A percentile compares a stretch with the other conserved stretches of the same genome.
Evolutionary conservation across 108 stramenopile species (phyloP).

Genomic region (Cyclotella cryptica): DNA sequence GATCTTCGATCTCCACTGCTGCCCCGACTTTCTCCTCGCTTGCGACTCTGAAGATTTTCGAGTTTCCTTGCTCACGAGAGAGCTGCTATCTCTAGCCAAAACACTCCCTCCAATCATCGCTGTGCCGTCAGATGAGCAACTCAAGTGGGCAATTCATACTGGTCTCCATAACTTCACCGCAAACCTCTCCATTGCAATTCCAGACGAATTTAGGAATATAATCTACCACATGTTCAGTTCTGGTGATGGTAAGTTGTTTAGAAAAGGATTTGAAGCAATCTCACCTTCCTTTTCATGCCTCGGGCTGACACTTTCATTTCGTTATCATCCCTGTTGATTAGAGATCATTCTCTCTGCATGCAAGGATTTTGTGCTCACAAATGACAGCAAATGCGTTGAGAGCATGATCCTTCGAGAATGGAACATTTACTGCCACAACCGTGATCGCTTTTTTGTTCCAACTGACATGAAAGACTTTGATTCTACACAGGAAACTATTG

Average conservation of each 20-base stretch:
- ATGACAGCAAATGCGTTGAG: slow-evolving; percentile 27
- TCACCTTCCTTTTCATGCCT: no score
- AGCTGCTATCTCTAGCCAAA: slow-evolving; percentile 28
- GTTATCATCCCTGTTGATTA: not conserved
- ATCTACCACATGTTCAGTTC: slow-evolving; percentile 52
- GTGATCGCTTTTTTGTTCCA: not conserved
- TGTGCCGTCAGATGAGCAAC: slow-evolving; percentile 19
- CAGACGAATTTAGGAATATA: slow-evolving; percentile 44
- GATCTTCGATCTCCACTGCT: slow-evolving; percentile 40
- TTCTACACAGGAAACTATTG: not conserved
- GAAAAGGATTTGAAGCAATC: not conserved
- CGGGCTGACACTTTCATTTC: no score
- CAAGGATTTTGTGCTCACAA: slow-evolving; percentile 28
- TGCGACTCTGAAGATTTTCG: slow-evolving; percentile 30
- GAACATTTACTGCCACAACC: slow-evolving; percentile 43
- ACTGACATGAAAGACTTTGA: not conserved
- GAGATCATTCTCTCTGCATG: slow-evolving; percentile 43
- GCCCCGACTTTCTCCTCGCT: slow-evolving; percentile 42
- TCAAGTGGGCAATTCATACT: slow-evolving; percentile 52
- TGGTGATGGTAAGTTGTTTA: slow-evolving; percentile 35
- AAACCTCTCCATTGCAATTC: slow-evolving; percentile 7
- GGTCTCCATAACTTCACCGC: slow-evolving; percentile 47
- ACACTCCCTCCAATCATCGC: slow-evolving; percentile 14
- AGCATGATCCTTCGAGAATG: slow-evolving; percentile 41
- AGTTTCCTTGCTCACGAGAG: slow-evolving; percentile 24